A percentile compares a stretch with the other conserved stretches of the same genome.
phyloP scores from a whole-genome alignment of 202 grass and related monocot species.

The Elaeis oleifera region DNA sequence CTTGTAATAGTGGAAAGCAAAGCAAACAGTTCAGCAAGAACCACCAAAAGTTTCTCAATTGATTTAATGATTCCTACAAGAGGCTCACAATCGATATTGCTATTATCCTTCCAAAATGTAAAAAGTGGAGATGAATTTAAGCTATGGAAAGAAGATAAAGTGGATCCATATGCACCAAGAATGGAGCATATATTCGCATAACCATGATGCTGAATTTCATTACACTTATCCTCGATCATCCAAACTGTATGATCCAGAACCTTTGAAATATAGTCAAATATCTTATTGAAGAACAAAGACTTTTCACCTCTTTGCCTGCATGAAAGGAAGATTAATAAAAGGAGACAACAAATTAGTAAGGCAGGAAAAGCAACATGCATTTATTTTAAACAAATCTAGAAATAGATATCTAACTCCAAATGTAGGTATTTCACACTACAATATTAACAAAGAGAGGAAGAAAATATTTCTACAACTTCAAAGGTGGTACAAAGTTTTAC shows the following conservation, averaged over 20 bases:
- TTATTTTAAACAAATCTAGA: too few relatives aligned
- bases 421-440: too few relatives aligned
- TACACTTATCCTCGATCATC: constrained; percentile 47
- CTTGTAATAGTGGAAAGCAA: constrained; percentile 34
- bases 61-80: constrained; percentile 32
- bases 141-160: constrained; percentile 50
- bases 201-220: constrained; percentile 44
- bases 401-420: too few relatives aligned
- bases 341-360: too few relatives aligned
- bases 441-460: too few relatives aligned
- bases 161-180: constrained; percentile 45
- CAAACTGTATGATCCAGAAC: constrained; percentile 54
- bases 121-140: constrained; percentile 64
- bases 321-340: too few relatives aligned
- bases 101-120: constrained; percentile 34
- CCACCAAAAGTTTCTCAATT: constrained; percentile 66
- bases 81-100: constrained; percentile 28
- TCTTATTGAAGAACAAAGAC: constrained; percentile 35
- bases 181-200: constrained; percentile 36
- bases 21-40: constrained; percentile 57
- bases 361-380: too few relatives aligned
- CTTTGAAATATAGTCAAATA: constrained; percentile 43
- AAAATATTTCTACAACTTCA: too few relatives aligned
- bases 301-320: constrained; percentile 56
- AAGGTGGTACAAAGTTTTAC: too few relatives aligned